A percentile compares a stretch with the other conserved stretches of the same genome.
phyloP scores from a whole-genome alignment of 768 basidiomycete genomes.

The Termitomyces sp. region DNA sequence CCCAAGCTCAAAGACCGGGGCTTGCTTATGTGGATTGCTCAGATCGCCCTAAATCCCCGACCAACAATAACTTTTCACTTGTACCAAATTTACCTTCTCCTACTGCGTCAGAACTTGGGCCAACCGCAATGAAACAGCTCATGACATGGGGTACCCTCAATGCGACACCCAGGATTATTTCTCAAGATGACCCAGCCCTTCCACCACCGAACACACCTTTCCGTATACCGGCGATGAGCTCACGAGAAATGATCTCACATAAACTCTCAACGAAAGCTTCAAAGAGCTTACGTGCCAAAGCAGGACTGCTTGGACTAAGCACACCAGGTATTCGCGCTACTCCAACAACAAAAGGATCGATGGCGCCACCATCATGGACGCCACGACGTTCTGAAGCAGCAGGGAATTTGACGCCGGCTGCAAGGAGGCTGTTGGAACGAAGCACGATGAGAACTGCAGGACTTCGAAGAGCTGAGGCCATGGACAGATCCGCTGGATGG shows the following conservation, averaged over 20 bases:
- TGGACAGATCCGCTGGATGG: conserved; percentile 60
- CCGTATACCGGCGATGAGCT: conserved; percentile 71
- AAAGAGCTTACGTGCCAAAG: conserved; percentile 76
- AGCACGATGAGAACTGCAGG: conserved; percentile 66
- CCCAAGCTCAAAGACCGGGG: neutral
- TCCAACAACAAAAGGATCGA: conserved; percentile 46
- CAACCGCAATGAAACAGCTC: conserved; percentile 82
- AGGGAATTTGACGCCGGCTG: conserved; percentile 86
- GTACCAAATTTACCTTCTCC: conserved; percentile 88
- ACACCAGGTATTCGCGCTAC: conserved; percentile 36
- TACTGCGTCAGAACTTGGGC: conserved; percentile 76
- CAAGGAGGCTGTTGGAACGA: conserved; percentile 67
- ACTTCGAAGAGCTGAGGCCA: conserved; percentile 61
- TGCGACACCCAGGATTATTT: conserved; percentile 87
- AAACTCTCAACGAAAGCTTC: conserved; percentile 80
- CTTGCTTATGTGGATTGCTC: conserved; percentile 3
- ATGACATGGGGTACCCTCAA: conserved; percentile 98
- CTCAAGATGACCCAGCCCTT: conserved; percentile 50
- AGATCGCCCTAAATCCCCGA: conserved; percentile 67
- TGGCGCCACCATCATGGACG: conserved; percentile 81
- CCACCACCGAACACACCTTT: conserved; percentile 64
- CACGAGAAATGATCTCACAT: conserved; percentile 78
- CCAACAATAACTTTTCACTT: conserved; percentile 60
- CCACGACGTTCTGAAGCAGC: conserved; percentile 70
- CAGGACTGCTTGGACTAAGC: conserved; percentile 51